Evolutionary conservation across 257 asterid species (phyloP).

Genomic region (Fraxinus cuspidata): DNA sequence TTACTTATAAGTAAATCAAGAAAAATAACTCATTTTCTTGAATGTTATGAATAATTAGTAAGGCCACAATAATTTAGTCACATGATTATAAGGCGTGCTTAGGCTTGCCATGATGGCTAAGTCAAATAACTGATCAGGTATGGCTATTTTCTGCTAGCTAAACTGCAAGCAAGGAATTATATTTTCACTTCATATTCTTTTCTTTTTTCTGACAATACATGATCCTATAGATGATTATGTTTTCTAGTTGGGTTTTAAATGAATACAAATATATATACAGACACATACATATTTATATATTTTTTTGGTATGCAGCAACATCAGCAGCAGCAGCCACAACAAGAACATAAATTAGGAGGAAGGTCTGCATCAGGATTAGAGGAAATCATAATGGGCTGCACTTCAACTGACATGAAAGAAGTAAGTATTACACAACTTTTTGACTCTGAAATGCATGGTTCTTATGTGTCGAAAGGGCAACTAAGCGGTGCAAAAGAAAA

Average conservation of each 20-base stretch:
- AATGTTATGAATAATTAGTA: neutral
- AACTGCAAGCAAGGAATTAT: slow-evolving; percentile 39
- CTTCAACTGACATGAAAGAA: slow-evolving; percentile 71
- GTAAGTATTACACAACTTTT: slow-evolving; percentile 46
- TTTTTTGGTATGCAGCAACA: slow-evolving; percentile 20
- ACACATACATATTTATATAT: neutral
- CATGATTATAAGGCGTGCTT: slow-evolving; percentile 4
- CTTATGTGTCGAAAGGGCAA: slow-evolving; percentile 24
- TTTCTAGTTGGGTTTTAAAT: slow-evolving; percentile 28
- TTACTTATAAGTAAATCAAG: neutral
- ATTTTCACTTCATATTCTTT: slow-evolving; percentile 33
- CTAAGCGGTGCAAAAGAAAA: slow-evolving; percentile 9
- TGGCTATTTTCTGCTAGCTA: slow-evolving; percentile 20
- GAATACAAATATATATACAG: neutral
- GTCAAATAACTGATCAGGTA: neutral
- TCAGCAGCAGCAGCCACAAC: slow-evolving; percentile 30
- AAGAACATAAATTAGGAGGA: slow-evolving; percentile 70
- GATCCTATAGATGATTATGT: slow-evolving; percentile 68
- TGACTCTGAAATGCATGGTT: slow-evolving; percentile 35
- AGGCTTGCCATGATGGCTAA: neutral
- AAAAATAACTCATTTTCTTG: neutral
- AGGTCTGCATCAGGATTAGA: slow-evolving; percentile 95
- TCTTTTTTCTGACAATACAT: slow-evolving; percentile 66
- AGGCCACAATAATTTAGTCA: neutral
- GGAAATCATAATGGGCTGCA: slow-evolving; percentile 96